Evolutionary conservation across 1,139 yeast species (phyloP).

Genomic region (Scheffersomyces titani): DNA sequence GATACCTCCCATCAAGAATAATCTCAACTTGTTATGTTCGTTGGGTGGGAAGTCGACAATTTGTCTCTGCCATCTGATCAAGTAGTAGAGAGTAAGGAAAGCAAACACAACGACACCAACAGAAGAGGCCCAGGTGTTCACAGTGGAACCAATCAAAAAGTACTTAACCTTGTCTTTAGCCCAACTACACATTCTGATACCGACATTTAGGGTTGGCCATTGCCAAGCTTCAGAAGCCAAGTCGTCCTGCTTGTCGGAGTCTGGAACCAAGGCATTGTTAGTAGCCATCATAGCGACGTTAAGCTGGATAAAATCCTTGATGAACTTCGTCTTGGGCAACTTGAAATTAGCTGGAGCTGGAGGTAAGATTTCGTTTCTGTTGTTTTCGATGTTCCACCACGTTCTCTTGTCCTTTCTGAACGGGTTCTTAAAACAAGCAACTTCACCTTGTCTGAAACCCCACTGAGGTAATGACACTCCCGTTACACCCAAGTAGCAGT

Average conservation of each 20-base stretch:
- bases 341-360: conserved; percentile 69
- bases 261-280: conserved; percentile 94
- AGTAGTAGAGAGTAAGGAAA: conserved; percentile 51
- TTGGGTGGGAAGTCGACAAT: conserved; percentile 59
- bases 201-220: conserved; percentile 94
- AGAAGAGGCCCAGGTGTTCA: conserved; percentile 92
- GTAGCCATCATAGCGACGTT: conserved; percentile 99
- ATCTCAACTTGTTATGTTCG: conserved; percentile 29
- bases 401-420: conserved; percentile 87
- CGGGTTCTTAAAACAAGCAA: conserved; percentile 77
- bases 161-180: conserved; percentile 76
- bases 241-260: conserved; percentile 85
- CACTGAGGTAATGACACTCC: conserved; percentile 86
- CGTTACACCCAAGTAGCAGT: conserved; percentile 86
- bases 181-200: conserved; percentile 97
- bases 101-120: conserved; percentile 67
- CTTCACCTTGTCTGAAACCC: conserved; percentile 99
- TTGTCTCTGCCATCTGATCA: conserved; percentile 95
- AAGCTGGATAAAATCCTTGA: conserved; percentile 87
- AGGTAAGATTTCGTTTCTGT: conserved; percentile 74
- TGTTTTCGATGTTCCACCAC: conserved; percentile 97
- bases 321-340: conserved; percentile 80
- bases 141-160: conserved; percentile 89
- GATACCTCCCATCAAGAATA: conserved; percentile 73
- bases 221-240: conserved; percentile 95